phyloP scores from a whole-genome alignment of 2,329 filamentous ascomycete species.

The Alternaria angustiovoidea region DNA sequence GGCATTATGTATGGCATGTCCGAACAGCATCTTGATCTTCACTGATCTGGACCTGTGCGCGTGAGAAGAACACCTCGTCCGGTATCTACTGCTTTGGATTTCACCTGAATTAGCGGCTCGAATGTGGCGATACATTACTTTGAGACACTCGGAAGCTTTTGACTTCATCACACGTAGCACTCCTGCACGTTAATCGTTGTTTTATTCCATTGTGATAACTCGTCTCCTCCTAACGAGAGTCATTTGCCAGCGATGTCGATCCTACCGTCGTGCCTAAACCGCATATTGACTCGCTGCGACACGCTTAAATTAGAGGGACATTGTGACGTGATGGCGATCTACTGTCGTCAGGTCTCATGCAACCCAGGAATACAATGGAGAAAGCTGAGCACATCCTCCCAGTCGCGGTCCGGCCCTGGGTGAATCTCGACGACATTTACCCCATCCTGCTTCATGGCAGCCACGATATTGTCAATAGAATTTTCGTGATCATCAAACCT shows the following conservation, averaged over 20 bases:
- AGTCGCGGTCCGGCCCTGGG: background rate
- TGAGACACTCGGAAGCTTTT: background rate
- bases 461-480: conserved; percentile 7
- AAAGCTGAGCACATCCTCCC: background rate
- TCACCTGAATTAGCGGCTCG: conserved; percentile 60
- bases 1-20: conserved; percentile 44
- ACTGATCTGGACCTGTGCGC: conserved; percentile 53
- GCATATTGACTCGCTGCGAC: background rate
- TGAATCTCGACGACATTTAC: background rate
- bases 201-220: background rate
- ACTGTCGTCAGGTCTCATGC: background rate
- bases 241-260: background rate
- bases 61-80: conserved; percentile 57
- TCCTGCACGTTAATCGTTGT: background rate
- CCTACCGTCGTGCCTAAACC: background rate
- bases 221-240: background rate
- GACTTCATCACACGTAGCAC: background rate
- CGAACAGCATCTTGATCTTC: conserved; percentile 53
- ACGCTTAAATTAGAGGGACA: background rate
- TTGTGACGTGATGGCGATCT: background rate
- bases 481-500: conserved; percentile 12
- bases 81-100: conserved; percentile 63
- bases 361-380: background rate
- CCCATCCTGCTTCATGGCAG: conserved; percentile 15
- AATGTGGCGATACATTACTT: conserved; percentile 57